Evolutionary conservation across 805 yeast species (phyloP).

Genomic region (Spathaspora girioi): DNA sequence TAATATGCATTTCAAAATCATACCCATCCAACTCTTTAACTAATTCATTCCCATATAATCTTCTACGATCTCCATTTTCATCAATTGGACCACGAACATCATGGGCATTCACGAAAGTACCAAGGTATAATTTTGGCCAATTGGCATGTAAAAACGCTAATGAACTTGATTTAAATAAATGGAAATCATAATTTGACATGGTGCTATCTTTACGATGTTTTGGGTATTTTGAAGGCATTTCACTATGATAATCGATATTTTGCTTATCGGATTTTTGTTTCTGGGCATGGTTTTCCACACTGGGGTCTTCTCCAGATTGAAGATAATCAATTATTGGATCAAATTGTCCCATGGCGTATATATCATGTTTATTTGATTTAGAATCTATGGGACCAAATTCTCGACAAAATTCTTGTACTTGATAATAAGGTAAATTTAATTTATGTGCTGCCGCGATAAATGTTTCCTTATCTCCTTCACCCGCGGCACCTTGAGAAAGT

Average conservation of each 20-base stretch:
- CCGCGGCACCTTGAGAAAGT: constrained; percentile 40
- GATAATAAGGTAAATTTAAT: constrained; percentile 32
- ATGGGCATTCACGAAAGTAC: constrained; percentile 21
- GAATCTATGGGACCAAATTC: constrained; percentile 32
- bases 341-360: constrained; percentile 36
- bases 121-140: constrained; percentile 31
- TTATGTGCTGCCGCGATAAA: constrained; percentile 40
- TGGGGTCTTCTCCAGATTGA: constrained; percentile 13
- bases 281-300: neutral
- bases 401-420: constrained; percentile 32
- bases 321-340: constrained; percentile 30
- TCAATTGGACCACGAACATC: constrained; percentile 24
- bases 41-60: constrained; percentile 25
- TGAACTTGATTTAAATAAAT: constrained; percentile 22
- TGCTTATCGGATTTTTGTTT: neutral
- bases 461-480: constrained; percentile 43
- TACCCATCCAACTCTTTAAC: constrained; percentile 20
- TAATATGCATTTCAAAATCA: constrained; percentile 27
- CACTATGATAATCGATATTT: constrained; percentile 8
- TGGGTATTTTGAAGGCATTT: constrained; percentile 18
- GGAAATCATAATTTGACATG: constrained; percentile 25
- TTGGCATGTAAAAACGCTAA: constrained; percentile 35
- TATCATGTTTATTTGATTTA: constrained; percentile 20
- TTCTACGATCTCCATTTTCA: constrained; percentile 16
- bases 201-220: constrained; percentile 15